Percentiles rank a stretch among this genome's conserved stretches.
Conservation (phyloP, 805 yeast genomes). For the Ascoidea rubescens region DNA sequence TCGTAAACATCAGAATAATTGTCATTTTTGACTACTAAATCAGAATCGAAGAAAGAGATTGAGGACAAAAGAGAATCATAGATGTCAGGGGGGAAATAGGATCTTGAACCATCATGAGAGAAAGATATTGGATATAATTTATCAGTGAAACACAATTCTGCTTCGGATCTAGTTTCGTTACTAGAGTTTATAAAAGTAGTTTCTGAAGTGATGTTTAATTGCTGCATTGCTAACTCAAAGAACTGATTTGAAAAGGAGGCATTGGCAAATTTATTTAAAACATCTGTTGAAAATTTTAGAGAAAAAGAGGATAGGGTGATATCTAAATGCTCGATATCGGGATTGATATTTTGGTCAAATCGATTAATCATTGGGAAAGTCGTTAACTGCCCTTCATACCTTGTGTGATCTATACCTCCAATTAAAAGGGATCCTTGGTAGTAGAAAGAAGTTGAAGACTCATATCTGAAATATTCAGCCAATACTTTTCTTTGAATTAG, state of each 20-base stretch:
- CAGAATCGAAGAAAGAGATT: neutral
- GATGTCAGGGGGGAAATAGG: neutral
- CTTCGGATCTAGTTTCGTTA: too few relatives aligned
- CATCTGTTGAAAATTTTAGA: neutral
- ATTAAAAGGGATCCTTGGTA: neutral
- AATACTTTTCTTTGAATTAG: neutral
- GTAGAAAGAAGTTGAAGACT: neutral
- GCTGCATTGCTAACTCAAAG: neutral
- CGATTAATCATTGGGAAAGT: neutral
- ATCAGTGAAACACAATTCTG: neutral
- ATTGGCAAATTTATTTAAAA: too few relatives aligned
- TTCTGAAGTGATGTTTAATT: neutral
- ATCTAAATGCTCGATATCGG: neutral
- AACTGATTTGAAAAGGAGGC: neutral
- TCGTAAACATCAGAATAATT: neutral
- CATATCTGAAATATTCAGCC: neutral
- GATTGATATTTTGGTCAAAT: neutral
- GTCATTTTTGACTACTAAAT: neutral
- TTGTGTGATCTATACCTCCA: neutral
- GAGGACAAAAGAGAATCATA: neutral
- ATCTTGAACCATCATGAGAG: neutral
- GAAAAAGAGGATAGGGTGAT: neutral
- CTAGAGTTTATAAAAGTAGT: neutral
- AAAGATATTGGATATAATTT: neutral
- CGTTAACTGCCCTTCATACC: neutral